Evolutionary conservation across 202 grass and related monocot genomes (phyloP), one percentile per base, ranked within the genome.

Genomic region (Zoysia matrella): DNA sequence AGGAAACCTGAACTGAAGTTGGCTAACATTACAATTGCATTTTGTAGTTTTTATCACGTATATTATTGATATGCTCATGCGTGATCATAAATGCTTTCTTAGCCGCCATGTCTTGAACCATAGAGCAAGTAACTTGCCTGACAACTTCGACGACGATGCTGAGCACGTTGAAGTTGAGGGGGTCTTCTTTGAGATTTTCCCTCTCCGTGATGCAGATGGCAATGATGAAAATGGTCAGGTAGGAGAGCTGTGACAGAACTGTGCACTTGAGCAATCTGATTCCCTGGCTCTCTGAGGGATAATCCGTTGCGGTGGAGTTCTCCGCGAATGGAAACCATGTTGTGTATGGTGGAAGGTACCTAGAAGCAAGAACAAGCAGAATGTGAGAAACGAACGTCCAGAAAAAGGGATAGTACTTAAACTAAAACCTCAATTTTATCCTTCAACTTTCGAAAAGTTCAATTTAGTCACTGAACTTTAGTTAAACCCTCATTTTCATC

Each of bases 261-360:
- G 65, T 65, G 83, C 78, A 86, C 77, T 74, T 72, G 15, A 82
- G 63, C 41, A 74, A 56, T n/a, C 79, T 75, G 40, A 55, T 49
- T 65, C 72, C 81, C 61, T 82, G 71, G 69, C 13, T 74, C 16
- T 70, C 58, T 51, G 22, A 11, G 30, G 47, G 62, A 56, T 52
- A 14, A 9, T 52, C 76, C 39, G 54, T 69, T 2, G 4, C 36
- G 15, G 46, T 53, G 10, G 67, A 58, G 60, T 65, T 74, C 53
- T 92, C 83, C 46, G 85, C 56, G 52, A 82, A 72, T 0, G 87
- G 87, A 44, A 87, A 62, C 87, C 90, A 94, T 67, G 86, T 92
- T 5, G 87, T 92, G 71, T 90, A 94, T 2, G 91, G 89, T 58
- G 94, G 94, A 54, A 94, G 76, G 45, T 97, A 96, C 93, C 93